Base-by-base conservation (phyloP, 106 monocot species). In the Platanthera zijinensis region DNA sequence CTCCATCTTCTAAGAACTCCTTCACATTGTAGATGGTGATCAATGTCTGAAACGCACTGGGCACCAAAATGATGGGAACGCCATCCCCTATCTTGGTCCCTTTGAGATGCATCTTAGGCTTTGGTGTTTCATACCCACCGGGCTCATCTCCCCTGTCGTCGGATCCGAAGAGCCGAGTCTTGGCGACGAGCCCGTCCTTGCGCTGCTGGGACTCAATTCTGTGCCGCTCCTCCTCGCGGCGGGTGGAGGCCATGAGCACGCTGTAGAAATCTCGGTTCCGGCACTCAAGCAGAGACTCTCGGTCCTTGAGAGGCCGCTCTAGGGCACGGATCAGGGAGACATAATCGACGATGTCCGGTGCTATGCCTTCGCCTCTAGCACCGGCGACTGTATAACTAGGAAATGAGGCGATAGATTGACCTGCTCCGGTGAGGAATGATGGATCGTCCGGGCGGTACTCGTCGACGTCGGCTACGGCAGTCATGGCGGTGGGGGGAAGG, bases 11-110 rank as follows among this genome's bases (percentile, higher is more conserved):
- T 21, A 99, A 32, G 52, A 99, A 99, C 79, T 99, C 99, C 78
- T 87, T 94, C 76, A 99, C 99, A 73, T 99, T 99, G 69, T 99
- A 88, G 30, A 99, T 99, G 7, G 99, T 99, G n/a, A 99, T 92
- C 81, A 99, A 76, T 15, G 99, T 99, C 86, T 99, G 99, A 19
- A 77, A 99, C 10, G 99, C 99, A 74, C 99, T 99, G 1, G 99
- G 99, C 72, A 99, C 99, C 28, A 99, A 75, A n/a, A 99, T 99
- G 48, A 99, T 94, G 22, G 99, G 99, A 73, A 99, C 92, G 6
- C 94, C 94, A 48, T 95, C 91, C 69, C 90, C 90, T 53, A 90
- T 72, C 83, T 87, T 92, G 57, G 82, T 79, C 75, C 88, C 88
- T 71, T 86, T 88, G n/a, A 88, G 61, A 49, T 82, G 83, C 81